Evolutionary conservation across 331 rosid genomes (phyloP).

Genomic region (Rosa hybrid): DNA sequence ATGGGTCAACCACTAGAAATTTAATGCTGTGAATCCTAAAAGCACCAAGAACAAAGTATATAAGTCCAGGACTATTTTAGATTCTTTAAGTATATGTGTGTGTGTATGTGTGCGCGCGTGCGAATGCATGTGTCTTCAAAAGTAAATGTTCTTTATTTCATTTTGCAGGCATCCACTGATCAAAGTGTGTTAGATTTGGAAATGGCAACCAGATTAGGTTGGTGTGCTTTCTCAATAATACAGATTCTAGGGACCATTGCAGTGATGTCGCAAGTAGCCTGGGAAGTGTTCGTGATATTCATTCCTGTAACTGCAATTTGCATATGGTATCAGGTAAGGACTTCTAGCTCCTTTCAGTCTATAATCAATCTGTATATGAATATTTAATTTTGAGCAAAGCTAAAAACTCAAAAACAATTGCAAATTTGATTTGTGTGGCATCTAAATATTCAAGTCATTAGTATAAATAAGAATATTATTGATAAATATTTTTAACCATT

Average conservation of each 20-base stretch:
- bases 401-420: background rate
- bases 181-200: slow-evolving; percentile 89
- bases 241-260: slow-evolving; percentile 85
- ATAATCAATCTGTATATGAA: background rate
- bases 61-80: background rate
- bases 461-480: background rate
- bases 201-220: slow-evolving; percentile 69
- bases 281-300: slow-evolving; percentile 94
- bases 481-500: background rate
- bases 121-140: background rate
- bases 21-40: background rate
- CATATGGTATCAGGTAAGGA: slow-evolving; percentile 87
- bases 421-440: background rate
- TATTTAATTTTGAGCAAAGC: background rate
- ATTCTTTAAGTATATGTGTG: background rate
- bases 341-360: background rate
- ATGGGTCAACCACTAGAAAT: background rate
- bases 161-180: slow-evolving; percentile 84
- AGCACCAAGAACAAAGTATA: background rate
- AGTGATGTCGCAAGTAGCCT: slow-evolving; percentile 95
- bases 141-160: slow-evolving; percentile 11
- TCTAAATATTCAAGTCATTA: background rate
- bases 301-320: slow-evolving; percentile 82
- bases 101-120: background rate
- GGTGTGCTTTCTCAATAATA: slow-evolving; percentile 91